These are phyloP conservation scores for Immersiporthe knoxdaviesiana DNA, from an alignment of 2,329 filamentous ascomycete species.

Conservation along the genomic window DNA sequence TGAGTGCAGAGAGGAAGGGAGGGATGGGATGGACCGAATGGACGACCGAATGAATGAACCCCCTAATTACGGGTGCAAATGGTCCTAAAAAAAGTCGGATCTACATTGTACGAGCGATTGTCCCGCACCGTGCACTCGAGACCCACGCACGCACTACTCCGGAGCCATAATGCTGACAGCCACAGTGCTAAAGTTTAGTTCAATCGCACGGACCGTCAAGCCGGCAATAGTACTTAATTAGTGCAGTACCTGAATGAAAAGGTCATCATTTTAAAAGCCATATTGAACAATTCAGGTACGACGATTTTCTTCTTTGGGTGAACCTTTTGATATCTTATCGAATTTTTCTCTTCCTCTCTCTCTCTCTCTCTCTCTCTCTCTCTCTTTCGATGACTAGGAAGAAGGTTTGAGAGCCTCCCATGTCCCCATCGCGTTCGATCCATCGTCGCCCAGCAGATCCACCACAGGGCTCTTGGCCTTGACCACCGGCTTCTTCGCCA, in stretches of 20 bases:
- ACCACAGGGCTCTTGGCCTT: conserved; percentile 42
- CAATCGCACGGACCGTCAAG: neutral
- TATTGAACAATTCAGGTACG: neutral
- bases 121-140: conserved; percentile 1
- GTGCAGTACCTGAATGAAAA: neutral
- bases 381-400: conserved; percentile 22
- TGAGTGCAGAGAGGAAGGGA: neutral
- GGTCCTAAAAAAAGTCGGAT: neutral
- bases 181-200: too few species aligned
- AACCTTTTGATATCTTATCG: neutral
- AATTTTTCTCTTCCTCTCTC: neutral
- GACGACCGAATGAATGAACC: too few species aligned
- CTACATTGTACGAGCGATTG: neutral
- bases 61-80: neutral
- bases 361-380: too few species aligned
- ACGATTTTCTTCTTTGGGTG: neutral
- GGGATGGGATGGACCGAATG: neutral
- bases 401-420: conserved; percentile 61
- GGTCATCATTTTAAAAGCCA: too few species aligned
- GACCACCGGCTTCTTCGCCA: conserved; percentile 36
- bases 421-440: conserved; percentile 49
- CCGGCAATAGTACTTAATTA: neutral
- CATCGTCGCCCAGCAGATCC: conserved; percentile 53
- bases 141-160: neutral
- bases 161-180: neutral